Percentiles rank a stretch among this genome's conserved stretches.
phyloP scores from a whole-genome alignment of 106 monocot genomes.

The Xerophyta viscosa region DNA sequence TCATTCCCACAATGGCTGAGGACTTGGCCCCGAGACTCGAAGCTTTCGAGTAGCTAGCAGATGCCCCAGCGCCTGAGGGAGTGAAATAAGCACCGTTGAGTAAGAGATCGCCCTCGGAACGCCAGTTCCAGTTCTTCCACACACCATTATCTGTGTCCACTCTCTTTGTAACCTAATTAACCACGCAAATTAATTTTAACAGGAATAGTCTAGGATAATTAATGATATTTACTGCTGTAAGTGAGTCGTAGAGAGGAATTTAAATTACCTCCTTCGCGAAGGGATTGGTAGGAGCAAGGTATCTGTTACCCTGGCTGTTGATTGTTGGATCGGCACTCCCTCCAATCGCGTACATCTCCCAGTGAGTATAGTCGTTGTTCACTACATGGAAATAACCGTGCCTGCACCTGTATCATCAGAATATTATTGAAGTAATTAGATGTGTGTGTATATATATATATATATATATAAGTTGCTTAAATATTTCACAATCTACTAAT shows the following conservation, averaged over 20 bases:
- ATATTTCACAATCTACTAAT: too few species aligned
- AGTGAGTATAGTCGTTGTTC: constrained; percentile 35
- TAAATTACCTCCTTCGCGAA: constrained; percentile 27
- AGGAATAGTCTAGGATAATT: background rate
- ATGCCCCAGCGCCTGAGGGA: background rate
- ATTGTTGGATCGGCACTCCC: constrained; percentile 28
- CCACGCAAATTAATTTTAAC: too few species aligned
- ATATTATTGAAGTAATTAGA: too few species aligned
- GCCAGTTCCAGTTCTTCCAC: constrained; percentile 12
- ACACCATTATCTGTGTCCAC: background rate
- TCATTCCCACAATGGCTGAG: constrained; percentile 8
- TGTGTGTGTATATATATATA: too few species aligned
- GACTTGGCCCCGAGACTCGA: constrained; percentile 4
- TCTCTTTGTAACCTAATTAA: constrained; percentile 6
- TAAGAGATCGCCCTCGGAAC: constrained; percentile 5
- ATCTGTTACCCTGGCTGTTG: constrained; percentile 37
- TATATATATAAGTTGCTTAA: too few species aligned
- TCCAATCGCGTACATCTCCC: constrained; percentile 38
- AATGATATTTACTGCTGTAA: background rate
- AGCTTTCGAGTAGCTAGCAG: background rate
- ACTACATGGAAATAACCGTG: constrained; percentile 35
- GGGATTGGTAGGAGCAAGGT: constrained; percentile 17
- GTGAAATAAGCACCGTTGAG: constrained; percentile 4
- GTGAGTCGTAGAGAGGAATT: background rate
- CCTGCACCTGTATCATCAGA: constrained; percentile 18